Evolutionary conservation across 1,284 basidiomycete genomes (phyloP), one percentile per base, ranked within the genome.

Genomic region (Ganoderma lucidum): DNA sequence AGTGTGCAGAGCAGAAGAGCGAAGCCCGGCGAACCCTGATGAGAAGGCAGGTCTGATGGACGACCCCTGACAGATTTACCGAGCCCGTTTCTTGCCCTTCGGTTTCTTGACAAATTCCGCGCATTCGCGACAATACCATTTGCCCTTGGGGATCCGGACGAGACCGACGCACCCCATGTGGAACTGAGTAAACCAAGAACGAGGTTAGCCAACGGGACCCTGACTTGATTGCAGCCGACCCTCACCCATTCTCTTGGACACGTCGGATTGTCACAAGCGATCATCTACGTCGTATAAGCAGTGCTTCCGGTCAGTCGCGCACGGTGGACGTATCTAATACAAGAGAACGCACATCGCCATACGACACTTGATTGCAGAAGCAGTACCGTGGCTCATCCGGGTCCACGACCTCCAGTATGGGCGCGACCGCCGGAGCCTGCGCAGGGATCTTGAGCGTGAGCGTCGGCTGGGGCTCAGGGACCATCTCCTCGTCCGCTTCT

Each of bases 191-290:
- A 45, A 28, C 15, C 32, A 12, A 56, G 44, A 55, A 37, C 28
- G 44, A 19, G 58, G 41, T 62, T 64, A 53, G 10, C 35, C 55
- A 10, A 65, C 39, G 14, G 1, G 42, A 63, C 42, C 37, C 59
- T 39, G 23, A 10, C 1, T 17, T 28, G 39, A 59, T 37, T 9
- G 41, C 45, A 28, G 44, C 59, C 35, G 44, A 15, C 28, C 82
- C 88, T 75, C 74, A 90, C 93, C 94, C 94, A 96, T 88, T 95
- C 93, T 48, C 84, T 81, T 73, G 86, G 81, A 77, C 94, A 96
- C 41, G 84, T 82, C 45, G 82, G 79, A 71, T 87, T 87, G 77
- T 96, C 95, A 76, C 94, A 96, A 3, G 83, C 94, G 70, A 96
- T 90, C 95, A 96, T 96, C 93, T 95, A 71, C 30, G 19, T 15